Base-by-base conservation (phyloP, 1,139 yeast genomes). In the Magnusiomyces magnusii region DNA sequence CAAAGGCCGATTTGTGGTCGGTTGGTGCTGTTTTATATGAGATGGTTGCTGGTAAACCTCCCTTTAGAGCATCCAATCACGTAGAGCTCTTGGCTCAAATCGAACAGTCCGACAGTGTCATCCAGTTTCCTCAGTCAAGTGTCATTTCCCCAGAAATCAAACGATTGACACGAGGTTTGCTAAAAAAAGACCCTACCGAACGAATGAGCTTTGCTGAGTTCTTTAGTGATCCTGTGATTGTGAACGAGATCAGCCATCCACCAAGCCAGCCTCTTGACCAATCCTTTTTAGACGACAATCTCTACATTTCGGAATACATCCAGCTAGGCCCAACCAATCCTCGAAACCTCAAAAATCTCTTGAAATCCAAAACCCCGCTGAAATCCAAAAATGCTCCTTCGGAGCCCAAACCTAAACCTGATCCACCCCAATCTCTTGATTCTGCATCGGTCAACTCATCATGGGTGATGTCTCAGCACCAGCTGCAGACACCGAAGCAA, bases 1-100 rank as follows among this genome's bases (percentile, higher is more conserved):
- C 98, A 2, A 92, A 91, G 71, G 98, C 97, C 0, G 99, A 93
- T 71, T 76, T 93, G 63, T 93, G 99, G 99, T 90, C 97, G 1
- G 97, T 93, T 3, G 99, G 99, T 2, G 95, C 98, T 0, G 98
- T 93, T 0, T 75, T 91, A 19, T 93, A 86, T 71, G 99, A 93
- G 73, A 91, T 93, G 97, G 81, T 90, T 17, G 92, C 88, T 36
- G 98, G 99, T 9, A 86, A 82, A 69, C 97, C 99, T 1, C 99
- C 99, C 0, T 93, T 92, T 72, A 84, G 87, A 63, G 99, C 99
- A 2, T 84, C 87, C 3, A 93, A 92, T 69, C 98, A 92, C 70
- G 84, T 93, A 63, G 98, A 93, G 69, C 78, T 93, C 60, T 80
- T 89, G 68, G 85, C 87, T 71, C 87, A 85, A 68, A 93, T 93